Evolutionary conservation across 1,284 basidiomycete species (phyloP), one percentile per base, ranked within the genome.

Genomic region (Cutaneotrichosporon cutaneum): DNA sequence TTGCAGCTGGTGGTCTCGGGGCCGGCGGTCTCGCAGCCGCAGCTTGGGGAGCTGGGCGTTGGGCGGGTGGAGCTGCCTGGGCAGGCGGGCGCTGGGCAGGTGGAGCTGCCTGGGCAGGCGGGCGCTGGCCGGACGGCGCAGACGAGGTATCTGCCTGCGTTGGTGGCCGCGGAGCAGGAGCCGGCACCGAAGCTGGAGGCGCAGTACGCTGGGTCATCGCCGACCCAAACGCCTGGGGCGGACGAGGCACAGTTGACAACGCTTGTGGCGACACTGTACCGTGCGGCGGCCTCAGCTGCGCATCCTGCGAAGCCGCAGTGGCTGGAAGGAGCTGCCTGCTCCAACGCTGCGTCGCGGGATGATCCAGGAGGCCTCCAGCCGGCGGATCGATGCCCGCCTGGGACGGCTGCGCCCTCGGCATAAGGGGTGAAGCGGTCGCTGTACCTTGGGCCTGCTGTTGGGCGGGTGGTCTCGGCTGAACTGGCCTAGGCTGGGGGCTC

Each of bases 301-400:
- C 26, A 7, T 16, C 9, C 39, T 3, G 39, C 22, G 22, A 14
- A 5, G 22, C 4, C 11, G 6, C 22, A 47, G 45, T 11, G 14
- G 48, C 27, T 7, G 48, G 16, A 3, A 51, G 26, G 10, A 51
- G 48, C 27, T 51, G 48, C 27, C 48, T 51, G 48, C 48, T 51
- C 48, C 48, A 51, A 13, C 26, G 14, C 2, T 14, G 48, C 26
- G 6, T 11, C 14, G 26, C 26, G 6, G 27, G 13, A 10, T 42
- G 39, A 18, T 7, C 39, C 39, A 2, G 18, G 18, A 18, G 4
- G 16, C 5, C 18, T 18, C 39, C 39, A n/a, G 39, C 18, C 7
- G 18, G 18, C 18, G 39, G 18, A 42, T 5, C 36, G 36, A 5
- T 39, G 14, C 14, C 18, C 36, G 18, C 18, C 6, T 42, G 39